These are phyloP conservation scores for Neurospora sp. DNA, from an alignment of 2,329 filamentous ascomycete species.

Conservation along the genomic window DNA sequence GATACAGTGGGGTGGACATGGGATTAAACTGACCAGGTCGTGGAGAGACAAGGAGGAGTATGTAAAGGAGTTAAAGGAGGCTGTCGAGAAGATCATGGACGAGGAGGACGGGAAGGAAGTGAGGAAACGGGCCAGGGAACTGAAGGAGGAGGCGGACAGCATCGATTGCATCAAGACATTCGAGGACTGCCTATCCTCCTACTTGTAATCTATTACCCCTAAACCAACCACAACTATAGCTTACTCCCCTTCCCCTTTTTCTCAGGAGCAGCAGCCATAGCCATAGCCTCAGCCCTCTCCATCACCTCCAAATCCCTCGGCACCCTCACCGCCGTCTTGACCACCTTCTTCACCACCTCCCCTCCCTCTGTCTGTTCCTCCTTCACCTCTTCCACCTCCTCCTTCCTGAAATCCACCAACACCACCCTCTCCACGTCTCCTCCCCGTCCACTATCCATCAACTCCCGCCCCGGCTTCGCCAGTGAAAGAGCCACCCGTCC, in stretches of 20 bases:
- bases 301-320: slow-evolving; percentile 45
- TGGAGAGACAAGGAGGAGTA: slow-evolving; percentile 12
- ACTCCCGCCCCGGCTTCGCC: slow-evolving; percentile 48
- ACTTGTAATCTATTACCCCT: not conserved
- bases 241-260: slow-evolving; percentile 4
- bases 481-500: slow-evolving; percentile 43
- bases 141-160: slow-evolving; percentile 21
- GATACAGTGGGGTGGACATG: slow-evolving; percentile 25
- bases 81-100: slow-evolving; percentile 21
- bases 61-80: slow-evolving; percentile 15
- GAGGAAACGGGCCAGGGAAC: slow-evolving; percentile 11
- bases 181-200: slow-evolving; percentile 10
- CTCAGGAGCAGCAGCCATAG: slow-evolving; percentile 19
- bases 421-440: slow-evolving; percentile 53
- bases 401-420: slow-evolving; percentile 42
- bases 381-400: slow-evolving; percentile 27
- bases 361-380: not conserved
- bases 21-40: slow-evolving; percentile 20
- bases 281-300: slow-evolving; percentile 38
- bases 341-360: not conserved
- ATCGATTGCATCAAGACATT: slow-evolving; percentile 23
- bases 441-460: slow-evolving; percentile 32
- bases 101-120: slow-evolving; percentile 17
- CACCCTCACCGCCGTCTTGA: slow-evolving; percentile 22
- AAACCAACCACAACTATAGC: slow-evolving; percentile 2